Base-by-base conservation (phyloP, 73 alveolate genomes). In the Breviolum minutum region DNA sequence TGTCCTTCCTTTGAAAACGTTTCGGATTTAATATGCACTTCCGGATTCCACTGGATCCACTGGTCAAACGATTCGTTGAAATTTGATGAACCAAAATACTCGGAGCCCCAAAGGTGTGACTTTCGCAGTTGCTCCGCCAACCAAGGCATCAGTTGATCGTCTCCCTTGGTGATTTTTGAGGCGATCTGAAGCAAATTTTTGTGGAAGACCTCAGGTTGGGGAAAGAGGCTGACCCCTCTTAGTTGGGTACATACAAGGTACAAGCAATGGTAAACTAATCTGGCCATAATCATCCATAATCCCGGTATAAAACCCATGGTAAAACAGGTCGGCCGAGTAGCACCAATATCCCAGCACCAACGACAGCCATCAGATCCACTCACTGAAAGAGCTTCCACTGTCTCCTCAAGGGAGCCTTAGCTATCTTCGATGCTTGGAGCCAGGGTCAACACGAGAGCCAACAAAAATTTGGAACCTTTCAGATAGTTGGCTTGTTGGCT, bases 91-190 rank as follows among this genome's bases (percentile, higher is more conserved):
- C 8, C 79, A 29, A 86, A 80, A 22, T 8, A 63, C 80, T 61
- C 77, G 54, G 54, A 40, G 74, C 94, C 94, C 94, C 94, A 86
- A 22, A 86, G 63, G 32, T 26, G 14, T 30, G 19, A 14, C 26
- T 24, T 62, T 13, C 94, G 70, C 62, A 86, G 63, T 17, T 11
- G 81, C 79, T 86, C 94, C 19, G 94, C 94, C 81, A 86, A 16
- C 32, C 26, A 86, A 19, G 94, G 94, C 94, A 86, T 86, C 80
- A 86, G 30, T n/a, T 86, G 94, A n/a, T 86, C 94, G 70, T 63
- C 79, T 13, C 80, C 80, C 94, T 86, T 20, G 93, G 70, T 73
- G 27, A 40, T 40, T 40, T 40, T 40, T 40, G 54, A 2, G 54
- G 54, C 54, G 54, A n/a, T n/a, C n/a, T n/a, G n/a, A n/a, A n/a